Conservation (phyloP, 768 basidiomycete species). For the Rhodotorula paludigena region DNA sequence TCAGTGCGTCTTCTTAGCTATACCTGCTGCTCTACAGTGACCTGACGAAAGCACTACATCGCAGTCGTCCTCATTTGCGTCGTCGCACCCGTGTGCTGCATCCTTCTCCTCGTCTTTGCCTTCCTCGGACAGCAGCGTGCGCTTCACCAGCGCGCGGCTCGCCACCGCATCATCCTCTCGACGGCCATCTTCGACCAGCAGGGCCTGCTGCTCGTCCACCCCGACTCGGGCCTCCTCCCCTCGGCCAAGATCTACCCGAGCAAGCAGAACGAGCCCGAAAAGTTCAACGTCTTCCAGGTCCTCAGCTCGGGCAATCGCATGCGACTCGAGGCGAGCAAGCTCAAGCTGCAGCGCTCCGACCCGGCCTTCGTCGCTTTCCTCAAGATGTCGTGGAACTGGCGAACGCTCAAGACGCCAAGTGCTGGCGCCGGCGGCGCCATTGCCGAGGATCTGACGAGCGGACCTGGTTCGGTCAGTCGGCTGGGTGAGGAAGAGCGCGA, state of each 20-base stretch:
- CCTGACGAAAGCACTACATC: not conserved
- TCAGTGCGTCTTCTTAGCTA: slow-evolving; percentile 10
- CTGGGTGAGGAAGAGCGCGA: not conserved
- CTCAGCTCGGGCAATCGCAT: slow-evolving; percentile 22
- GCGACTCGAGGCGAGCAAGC: slow-evolving; percentile 21
- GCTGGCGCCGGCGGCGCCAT: not conserved
- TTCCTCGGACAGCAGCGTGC: slow-evolving; percentile 29
- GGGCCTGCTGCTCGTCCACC: slow-evolving; percentile 32
- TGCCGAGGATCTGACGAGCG: not conserved
- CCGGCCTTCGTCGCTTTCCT: slow-evolving; percentile 34
- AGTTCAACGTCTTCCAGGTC: not conserved
- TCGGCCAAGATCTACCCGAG: slow-evolving; percentile 28
- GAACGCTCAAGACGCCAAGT: not conserved
- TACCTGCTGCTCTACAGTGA: no score
- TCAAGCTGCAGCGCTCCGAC: slow-evolving; percentile 27
- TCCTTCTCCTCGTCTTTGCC: slow-evolving; percentile 33
- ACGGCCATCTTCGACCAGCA: slow-evolving; percentile 36
- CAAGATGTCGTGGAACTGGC: slow-evolving; percentile 30
- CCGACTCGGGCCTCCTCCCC: slow-evolving; percentile 34
- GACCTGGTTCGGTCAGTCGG: not conserved
- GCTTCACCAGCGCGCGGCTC: slow-evolving; percentile 21
- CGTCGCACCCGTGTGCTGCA: slow-evolving; percentile 34
- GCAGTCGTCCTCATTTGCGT: slow-evolving; percentile 36
- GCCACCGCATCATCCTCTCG: slow-evolving; percentile 34
- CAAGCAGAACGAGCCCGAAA: not conserved